These are phyloP conservation scores for Yarrowia sp. DNA, from an alignment of 805 yeast species.

Conservation along the genomic window DNA sequence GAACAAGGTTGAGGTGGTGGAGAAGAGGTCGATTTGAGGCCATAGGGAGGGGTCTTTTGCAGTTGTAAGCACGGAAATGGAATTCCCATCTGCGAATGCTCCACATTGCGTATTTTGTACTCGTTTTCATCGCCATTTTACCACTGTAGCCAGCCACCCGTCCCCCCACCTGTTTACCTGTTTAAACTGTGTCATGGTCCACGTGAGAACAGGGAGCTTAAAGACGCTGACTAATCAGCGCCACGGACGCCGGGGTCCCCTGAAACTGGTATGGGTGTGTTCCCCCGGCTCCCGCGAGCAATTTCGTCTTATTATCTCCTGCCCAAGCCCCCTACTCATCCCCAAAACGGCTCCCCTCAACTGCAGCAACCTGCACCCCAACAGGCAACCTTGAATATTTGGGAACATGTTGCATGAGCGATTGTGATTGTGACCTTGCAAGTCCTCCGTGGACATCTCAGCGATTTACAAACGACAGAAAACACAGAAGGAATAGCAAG, in stretches of 20 bases:
- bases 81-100: too few relatives aligned
- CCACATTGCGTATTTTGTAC: too few relatives aligned
- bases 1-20: conserved; percentile 4
- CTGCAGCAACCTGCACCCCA: conserved; percentile 36
- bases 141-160: too few relatives aligned
- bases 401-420: conserved; percentile 33
- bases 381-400: conserved; percentile 29
- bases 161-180: conserved; percentile 3
- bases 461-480: background rate
- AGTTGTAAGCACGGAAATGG: too few relatives aligned
- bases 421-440: conserved; percentile 33
- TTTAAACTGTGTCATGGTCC: background rate
- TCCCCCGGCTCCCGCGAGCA: background rate
- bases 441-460: conserved; percentile 23
- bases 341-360: background rate
- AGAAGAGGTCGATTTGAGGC: background rate
- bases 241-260: background rate
- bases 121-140: too few relatives aligned
- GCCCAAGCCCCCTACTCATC: background rate
- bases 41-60: too few relatives aligned
- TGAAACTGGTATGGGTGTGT: too few relatives aligned
- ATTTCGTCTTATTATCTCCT: too few relatives aligned
- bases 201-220: conserved; percentile 12
- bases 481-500: background rate
- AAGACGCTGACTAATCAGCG: conserved; percentile 1